Conservation (phyloP, 805 yeast genomes). For the Teunomyces funiuensis region DNA sequence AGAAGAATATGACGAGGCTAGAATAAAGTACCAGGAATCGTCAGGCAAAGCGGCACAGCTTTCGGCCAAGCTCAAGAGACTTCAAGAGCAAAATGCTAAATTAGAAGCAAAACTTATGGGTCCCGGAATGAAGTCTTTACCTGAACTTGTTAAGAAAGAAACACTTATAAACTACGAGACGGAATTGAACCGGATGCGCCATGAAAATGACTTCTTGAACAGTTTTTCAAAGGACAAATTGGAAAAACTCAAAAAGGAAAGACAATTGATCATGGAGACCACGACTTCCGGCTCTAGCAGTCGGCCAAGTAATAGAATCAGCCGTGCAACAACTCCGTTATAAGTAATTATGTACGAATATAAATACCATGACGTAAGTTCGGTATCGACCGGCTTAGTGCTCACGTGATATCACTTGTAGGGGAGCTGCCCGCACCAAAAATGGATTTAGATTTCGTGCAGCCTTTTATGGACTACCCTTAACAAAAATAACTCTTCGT, state of each 20-base stretch:
- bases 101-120: conserved; percentile 27
- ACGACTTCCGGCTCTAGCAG: conserved; percentile 27
- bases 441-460: no score
- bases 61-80: conserved; percentile 19
- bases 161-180: conserved; percentile 28
- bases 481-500: not conserved
- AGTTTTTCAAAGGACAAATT: conserved; percentile 29
- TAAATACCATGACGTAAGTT: not conserved
- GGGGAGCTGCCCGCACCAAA: no score
- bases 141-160: conserved; percentile 34
- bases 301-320: conserved; percentile 35
- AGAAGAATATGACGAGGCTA: conserved; percentile 28
- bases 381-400: no score
- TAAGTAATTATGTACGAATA: not conserved
- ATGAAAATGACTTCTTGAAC: conserved; percentile 31
- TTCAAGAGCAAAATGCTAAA: conserved; percentile 18
- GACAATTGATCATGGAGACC: conserved; percentile 30
- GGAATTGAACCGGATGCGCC: conserved; percentile 23
- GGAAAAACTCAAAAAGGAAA: conserved; percentile 35
- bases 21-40: conserved; percentile 33
- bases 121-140: conserved; percentile 36
- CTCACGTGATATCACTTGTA: no score
- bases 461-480: no score
- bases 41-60: conserved; percentile 35
- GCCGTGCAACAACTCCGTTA: conserved; percentile 42